Percentiles rank a stretch among this genome's conserved stretches.
These are phyloP conservation scores for Stemphylium lycopersici DNA, from an alignment of 2,329 filamentous ascomycete genomes.

Conservation along the genomic window DNA sequence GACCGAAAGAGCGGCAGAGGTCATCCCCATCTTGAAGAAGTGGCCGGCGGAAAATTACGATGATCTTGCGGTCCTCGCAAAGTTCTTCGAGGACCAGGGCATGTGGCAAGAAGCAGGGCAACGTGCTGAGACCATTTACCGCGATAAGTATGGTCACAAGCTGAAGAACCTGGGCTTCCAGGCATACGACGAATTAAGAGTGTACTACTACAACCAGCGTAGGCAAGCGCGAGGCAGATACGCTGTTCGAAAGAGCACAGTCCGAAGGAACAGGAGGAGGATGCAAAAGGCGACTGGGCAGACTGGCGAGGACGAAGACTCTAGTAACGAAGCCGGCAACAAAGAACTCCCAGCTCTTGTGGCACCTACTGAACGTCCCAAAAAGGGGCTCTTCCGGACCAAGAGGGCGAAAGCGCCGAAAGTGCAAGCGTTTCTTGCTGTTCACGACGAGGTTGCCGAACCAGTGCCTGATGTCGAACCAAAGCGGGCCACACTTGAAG, in stretches of 20 bases:
- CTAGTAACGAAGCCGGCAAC: constrained; percentile 14
- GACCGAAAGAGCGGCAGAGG: constrained; percentile 74
- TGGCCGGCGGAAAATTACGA: constrained; percentile 74
- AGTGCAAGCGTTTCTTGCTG: constrained; percentile 38
- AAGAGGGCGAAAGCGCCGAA: constrained; percentile 28
- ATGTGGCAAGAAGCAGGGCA: constrained; percentile 61
- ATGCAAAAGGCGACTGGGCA: constrained; percentile 33
- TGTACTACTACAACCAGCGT: constrained; percentile 31
- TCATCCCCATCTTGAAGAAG: constrained; percentile 75
- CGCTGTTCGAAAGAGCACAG: constrained; percentile 33
- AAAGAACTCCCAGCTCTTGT: constrained; percentile 26
- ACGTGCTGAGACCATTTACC: constrained; percentile 70
- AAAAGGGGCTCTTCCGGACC: constrained; percentile 38
- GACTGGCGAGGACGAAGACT: constrained; percentile 27
- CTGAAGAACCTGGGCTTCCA: constrained; percentile 54
- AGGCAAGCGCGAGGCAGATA: constrained; percentile 39
- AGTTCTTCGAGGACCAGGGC: constrained; percentile 76
- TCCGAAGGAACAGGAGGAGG: constrained; percentile 33
- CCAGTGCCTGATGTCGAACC: constrained; percentile 8
- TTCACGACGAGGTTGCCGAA: constrained; percentile 20
- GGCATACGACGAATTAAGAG: constrained; percentile 36
- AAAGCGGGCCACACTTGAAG: constrained; percentile 30
- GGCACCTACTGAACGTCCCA: constrained; percentile 30
- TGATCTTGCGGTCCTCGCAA: constrained; percentile 78
- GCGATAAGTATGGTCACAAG: constrained; percentile 59